Evolutionary conservation across 2,329 filamentous ascomycete genomes (phyloP).

Genomic region (Monosporascus sp.): DNA sequence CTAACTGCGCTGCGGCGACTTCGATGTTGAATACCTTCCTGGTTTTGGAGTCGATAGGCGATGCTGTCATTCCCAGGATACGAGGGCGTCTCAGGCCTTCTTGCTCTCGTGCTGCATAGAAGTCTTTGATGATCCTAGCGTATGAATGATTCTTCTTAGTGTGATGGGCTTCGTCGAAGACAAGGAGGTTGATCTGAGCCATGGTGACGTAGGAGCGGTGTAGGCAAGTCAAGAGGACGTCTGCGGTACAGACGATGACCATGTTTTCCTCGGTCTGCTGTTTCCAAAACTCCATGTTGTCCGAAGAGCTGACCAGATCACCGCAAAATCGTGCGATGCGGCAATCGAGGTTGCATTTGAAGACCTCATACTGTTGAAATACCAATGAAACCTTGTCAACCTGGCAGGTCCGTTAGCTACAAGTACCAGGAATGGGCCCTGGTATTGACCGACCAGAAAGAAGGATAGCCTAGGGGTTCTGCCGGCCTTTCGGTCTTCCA

Average conservation of each 20-base stretch:
- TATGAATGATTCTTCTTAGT: constrained; percentile 92
- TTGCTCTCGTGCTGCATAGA: constrained; percentile 53
- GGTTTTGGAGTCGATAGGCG: constrained; percentile 78
- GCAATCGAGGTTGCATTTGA: constrained; percentile 75
- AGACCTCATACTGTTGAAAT: constrained; percentile 79
- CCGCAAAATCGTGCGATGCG: constrained; percentile 71
- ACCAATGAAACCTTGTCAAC: constrained; percentile 86
- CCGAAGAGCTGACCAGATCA: constrained; percentile 45
- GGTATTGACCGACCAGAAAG: constrained; percentile 60
- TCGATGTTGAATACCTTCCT: constrained; percentile 47
- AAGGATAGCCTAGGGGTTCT: constrained; percentile 65
- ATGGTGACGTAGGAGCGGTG: constrained; percentile 76
- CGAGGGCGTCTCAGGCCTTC: constrained; percentile 53
- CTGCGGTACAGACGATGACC: constrained; percentile 88
- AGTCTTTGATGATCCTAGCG: constrained; percentile 82
- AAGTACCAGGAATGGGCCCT: not conserved
- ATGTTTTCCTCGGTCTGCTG: constrained; percentile 58
- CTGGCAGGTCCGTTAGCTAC: constrained; percentile 28
- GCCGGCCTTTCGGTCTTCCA: constrained; percentile 60
- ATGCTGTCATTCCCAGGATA: constrained; percentile 95
- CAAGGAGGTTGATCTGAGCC: constrained; percentile 76
- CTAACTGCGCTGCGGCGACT: constrained; percentile 66
- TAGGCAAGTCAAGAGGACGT: constrained; percentile 75
- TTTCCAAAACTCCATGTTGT: constrained; percentile 42
- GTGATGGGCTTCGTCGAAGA: constrained; percentile 96